Evolutionary conservation across 2,329 filamentous ascomycete species (phyloP).

Genomic region (Fusarium sterilihyphosum): DNA sequence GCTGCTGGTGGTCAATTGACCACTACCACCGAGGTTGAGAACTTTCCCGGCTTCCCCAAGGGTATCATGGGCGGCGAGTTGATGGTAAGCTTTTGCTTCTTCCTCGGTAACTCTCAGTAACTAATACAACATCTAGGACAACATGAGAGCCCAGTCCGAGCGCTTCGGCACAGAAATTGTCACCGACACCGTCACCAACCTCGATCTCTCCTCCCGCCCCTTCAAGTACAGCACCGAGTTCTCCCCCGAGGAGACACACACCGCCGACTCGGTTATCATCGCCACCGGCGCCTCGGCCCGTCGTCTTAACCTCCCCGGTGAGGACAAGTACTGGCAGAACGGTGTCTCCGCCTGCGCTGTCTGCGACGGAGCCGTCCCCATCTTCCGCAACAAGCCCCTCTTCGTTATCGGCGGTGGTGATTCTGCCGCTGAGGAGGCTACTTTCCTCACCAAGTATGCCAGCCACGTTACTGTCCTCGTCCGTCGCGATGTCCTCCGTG

Average conservation of each 20-base stretch:
- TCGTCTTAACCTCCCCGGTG: slow-evolving; percentile 82
- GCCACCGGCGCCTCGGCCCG: slow-evolving; percentile 94
- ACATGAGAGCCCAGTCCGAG: slow-evolving; percentile 91
- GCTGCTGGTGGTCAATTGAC: slow-evolving; percentile 96
- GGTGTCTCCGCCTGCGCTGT: slow-evolving; percentile 97
- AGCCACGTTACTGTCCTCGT: slow-evolving; percentile 95
- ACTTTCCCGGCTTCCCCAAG: slow-evolving; percentile 94
- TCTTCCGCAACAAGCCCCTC: slow-evolving; percentile 95
- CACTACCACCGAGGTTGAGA: slow-evolving; percentile 98
- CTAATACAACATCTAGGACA: slow-evolving; percentile 63
- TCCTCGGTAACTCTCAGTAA: neutral
- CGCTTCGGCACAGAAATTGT: slow-evolving; percentile 93
- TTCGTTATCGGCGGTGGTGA: slow-evolving; percentile 97
- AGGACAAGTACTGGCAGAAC: slow-evolving; percentile 97
- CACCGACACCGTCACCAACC: slow-evolving; percentile 88
- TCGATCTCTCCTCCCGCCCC: slow-evolving; percentile 84
- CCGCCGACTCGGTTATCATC: slow-evolving; percentile 91
- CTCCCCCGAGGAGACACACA: slow-evolving; percentile 82
- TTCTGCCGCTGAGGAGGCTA: slow-evolving; percentile 95
- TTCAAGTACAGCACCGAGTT: slow-evolving; percentile 97
- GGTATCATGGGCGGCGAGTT: slow-evolving; percentile 87
- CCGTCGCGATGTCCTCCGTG: slow-evolving; percentile 84
- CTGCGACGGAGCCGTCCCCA: slow-evolving; percentile 95
- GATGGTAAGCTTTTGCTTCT: slow-evolving; percentile 69
- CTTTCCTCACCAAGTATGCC: slow-evolving; percentile 98